phyloP scores from a whole-genome alignment of 2,329 filamentous ascomycete species.

The Diaporthe capsici region DNA sequence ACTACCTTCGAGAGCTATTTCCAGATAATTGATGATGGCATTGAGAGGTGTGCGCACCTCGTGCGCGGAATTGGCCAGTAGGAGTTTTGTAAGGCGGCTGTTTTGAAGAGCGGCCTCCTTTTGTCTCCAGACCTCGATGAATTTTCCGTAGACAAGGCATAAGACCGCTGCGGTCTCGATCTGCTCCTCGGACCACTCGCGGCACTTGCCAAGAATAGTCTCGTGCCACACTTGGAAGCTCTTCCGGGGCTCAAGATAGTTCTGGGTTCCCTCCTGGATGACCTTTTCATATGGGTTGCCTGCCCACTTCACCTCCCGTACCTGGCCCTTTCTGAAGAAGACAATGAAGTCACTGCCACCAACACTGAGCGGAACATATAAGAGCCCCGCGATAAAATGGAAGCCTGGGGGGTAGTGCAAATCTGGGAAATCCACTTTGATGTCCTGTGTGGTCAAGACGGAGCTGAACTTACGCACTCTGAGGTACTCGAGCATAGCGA shows the following conservation, averaged over 20 bases:
- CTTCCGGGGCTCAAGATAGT: constrained; percentile 82
- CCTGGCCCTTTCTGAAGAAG: constrained; percentile 86
- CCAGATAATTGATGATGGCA: constrained; percentile 94
- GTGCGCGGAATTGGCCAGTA: constrained; percentile 90
- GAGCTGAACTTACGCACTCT: constrained; percentile 81
- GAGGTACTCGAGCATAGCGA: constrained; percentile 88
- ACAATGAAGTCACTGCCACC: constrained; percentile 89
- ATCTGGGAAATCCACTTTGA: constrained; percentile 84
- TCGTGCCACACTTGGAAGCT: constrained; percentile 88
- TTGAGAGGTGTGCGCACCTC: constrained; percentile 93
- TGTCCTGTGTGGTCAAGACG: constrained; percentile 83
- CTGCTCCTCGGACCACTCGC: constrained; percentile 91
- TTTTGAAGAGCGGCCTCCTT: constrained; percentile 88
- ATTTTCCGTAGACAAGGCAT: constrained; percentile 89
- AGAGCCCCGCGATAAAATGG: constrained; percentile 79
- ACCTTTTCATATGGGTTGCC: constrained; percentile 89
- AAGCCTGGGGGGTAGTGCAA: constrained; percentile 86
- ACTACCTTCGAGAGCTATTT: constrained; percentile 87
- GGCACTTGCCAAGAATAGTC: constrained; percentile 83
- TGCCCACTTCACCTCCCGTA: constrained; percentile 86
- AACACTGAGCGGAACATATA: constrained; percentile 85
- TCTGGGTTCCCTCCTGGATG: constrained; percentile 78
- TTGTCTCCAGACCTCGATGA: constrained; percentile 93
- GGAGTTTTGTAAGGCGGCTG: constrained; percentile 82
- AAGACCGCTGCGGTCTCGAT: constrained; percentile 90